Evolutionary conservation across 1,284 basidiomycete species (phyloP).

Genomic region (Malassezia slooffiae): DNA sequence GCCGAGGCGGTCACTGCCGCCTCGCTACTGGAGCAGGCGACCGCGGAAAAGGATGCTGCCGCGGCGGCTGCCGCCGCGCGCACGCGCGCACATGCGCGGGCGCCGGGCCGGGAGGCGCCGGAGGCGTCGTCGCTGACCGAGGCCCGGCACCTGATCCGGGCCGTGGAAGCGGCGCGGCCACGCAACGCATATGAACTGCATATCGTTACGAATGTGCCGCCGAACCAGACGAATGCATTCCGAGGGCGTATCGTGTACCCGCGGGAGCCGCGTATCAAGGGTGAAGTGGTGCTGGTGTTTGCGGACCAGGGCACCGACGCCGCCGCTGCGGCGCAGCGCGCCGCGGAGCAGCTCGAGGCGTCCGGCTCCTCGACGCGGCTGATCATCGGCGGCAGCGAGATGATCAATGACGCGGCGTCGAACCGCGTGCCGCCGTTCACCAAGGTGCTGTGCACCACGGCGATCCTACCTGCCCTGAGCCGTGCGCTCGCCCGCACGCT

Average conservation of each 20-base stretch:
- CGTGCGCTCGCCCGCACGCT: conserved; percentile 69
- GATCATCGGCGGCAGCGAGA: conserved; percentile 35
- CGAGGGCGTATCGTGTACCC: conserved; percentile 39
- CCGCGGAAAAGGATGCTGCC: neutral
- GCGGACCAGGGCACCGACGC: conserved; percentile 39
- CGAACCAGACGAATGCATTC: conserved; percentile 42
- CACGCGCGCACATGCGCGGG: no score
- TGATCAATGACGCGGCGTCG: conserved; percentile 34
- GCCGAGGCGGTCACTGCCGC: conserved; percentile 11
- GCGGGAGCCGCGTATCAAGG: conserved; percentile 31
- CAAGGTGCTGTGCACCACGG: conserved; percentile 69
- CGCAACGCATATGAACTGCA: conserved; percentile 41
- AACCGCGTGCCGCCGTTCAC: conserved; percentile 49
- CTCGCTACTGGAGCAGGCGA: conserved; percentile 3
- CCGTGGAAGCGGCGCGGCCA: conserved; percentile 26
- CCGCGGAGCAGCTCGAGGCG: conserved; percentile 6
- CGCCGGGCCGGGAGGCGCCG: neutral
- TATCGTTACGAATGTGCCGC: conserved; percentile 37
- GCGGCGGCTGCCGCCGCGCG: neutral
- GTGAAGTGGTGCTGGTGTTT: conserved; percentile 40
- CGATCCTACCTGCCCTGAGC: conserved; percentile 62
- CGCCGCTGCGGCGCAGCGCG: conserved; percentile 20
- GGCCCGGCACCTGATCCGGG: conserved; percentile 10
- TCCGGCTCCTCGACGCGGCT: conserved; percentile 14
- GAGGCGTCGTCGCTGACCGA: conserved; percentile 7